Base-by-base conservation (phyloP, 768 basidiomycete species). In the Ramaria rubella region DNA sequence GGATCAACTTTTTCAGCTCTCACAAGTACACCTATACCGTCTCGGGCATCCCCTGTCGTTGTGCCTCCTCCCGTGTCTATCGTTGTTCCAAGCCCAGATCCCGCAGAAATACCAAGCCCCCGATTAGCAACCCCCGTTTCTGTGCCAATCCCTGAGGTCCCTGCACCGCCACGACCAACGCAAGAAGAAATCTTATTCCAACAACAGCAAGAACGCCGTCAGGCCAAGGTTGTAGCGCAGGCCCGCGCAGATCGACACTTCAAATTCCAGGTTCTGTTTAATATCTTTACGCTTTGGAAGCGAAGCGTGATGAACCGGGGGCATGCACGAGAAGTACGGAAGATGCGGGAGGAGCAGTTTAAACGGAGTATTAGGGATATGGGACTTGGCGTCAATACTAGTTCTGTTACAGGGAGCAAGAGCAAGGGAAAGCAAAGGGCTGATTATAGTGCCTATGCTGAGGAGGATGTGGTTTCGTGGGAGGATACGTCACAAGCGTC, bases 1-100 rank as follows among this genome's bases (percentile, higher is more conserved):
- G 49, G 57, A 44, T 70, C 71, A 2, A 75, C 63, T 9, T 75
- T 77, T 58, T 68, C 73, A 38, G 65, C 65, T 50, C 53, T 75
- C 6, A 62, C 65, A 11, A 61, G 72, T 1, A 59, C 63, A 4
- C 67, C 69, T 1, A 77, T 71, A 33, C 65, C 62, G 5, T 76
- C 76, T 55, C 69, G 69, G 1, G 65, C 52, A 7, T 26, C 31
- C 17, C 5, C 36, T 15, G 34, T 68, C 46, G 68, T 68, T 30
- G 52, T 53, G 12, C 33, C 55, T 33, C 51, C 66, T 42, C 40
- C 40, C n/a, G 7, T 9, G n/a, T 42, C 40, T 21, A 17, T 12
- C 40, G n/a, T 21, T 21, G 14, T 19, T 42, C 17, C 40, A 4
- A 8, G 5, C 40, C 23, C 40, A 7, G 15, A 17, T 40, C 17